Evolutionary conservation across 306 rosid genomes (phyloP), one percentile per base, ranked within the genome.

Genomic region (Purshia tridentata): DNA sequence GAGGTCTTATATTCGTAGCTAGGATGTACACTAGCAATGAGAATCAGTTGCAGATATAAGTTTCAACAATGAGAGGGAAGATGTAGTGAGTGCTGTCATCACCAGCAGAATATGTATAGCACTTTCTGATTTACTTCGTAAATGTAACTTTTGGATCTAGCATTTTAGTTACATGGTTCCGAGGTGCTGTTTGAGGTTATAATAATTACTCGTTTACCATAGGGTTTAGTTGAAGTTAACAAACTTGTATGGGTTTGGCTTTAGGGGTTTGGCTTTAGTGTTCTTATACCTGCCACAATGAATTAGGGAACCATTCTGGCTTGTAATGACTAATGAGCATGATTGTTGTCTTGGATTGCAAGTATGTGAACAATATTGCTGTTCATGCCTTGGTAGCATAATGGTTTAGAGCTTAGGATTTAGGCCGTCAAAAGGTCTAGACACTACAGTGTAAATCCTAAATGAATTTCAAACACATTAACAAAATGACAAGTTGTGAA

Each of bases 71-170:
- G 72, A 53, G 42, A n/a, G 46, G 37, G 12, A 49, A 76, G 65
- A 65, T 9, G 60, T 48, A 46, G 67, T 14, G 57, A 53, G 14
- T 63, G 35, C 35, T 8, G 61, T 41, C 46, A 65, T 64, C 49
- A 23, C 40, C 56, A 20, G 73, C 20, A 35, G 46, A 72, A 69
- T 59, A 39, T 77, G 72, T 57, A 58, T 49, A 78, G 75, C 67
- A 66, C 65, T 64, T 72, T 65, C 73, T 80, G 75, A 8, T 20
- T 49, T 9, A 37, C 76, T 65, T 48, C 6, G 9, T 39, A 51
- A 48, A 47, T 49, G 68, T 23, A 6, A 63, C 3, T 61, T 54
- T 15, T 41, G 54, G 22, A 47, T 41, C 20, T 53, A 7, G 46
- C 40, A 11, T 68, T 39, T n/a, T 51, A 35, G 44, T 6, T 39